Evolutionary conservation across 306 rosid species (phyloP).

Genomic region (Calophaca sinica): DNA sequence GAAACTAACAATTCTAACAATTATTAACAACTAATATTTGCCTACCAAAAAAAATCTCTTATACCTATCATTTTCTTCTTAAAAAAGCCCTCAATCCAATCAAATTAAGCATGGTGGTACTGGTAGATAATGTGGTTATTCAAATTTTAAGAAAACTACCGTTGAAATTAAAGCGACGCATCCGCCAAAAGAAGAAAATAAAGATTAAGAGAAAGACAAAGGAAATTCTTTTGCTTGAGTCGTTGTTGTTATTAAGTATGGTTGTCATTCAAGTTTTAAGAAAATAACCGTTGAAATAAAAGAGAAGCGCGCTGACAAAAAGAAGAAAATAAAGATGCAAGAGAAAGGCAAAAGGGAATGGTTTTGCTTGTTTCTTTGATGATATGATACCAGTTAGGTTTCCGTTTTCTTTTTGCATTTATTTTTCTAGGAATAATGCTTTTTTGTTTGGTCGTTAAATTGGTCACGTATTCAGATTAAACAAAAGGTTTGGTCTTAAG

Average conservation of each 20-base stretch:
- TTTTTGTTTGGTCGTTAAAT: not conserved
- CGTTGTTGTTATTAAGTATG: not conserved
- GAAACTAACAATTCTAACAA: too few relatives aligned
- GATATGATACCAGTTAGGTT: conserved; percentile 16
- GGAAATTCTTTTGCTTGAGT: conserved; percentile 2
- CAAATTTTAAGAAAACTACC: conserved; percentile 10
- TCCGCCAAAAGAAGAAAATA: not conserved
- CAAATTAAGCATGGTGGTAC: too few relatives aligned
- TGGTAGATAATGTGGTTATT: not conserved
- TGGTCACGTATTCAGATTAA: not conserved
- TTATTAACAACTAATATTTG: too few relatives aligned
- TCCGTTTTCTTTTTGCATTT: too few relatives aligned
- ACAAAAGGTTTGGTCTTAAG: too few relatives aligned
- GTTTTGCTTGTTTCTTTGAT: not conserved
- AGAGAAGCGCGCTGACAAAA: conserved; percentile 31
- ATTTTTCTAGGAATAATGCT: not conserved
- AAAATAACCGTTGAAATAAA: conserved; percentile 43
- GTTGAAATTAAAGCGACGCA: not conserved
- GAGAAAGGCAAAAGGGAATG: conserved; percentile 15
- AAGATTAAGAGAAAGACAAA: conserved; percentile 12
- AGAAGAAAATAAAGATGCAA: conserved; percentile 25
- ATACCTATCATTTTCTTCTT: too few relatives aligned
- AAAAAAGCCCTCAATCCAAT: too few relatives aligned
- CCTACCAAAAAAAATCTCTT: too few relatives aligned
- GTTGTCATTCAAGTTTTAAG: conserved; percentile 32